These are phyloP conservation scores for Psidium guajava DNA, from an alignment of 345 rosid genomes.

Conservation along the genomic window DNA sequence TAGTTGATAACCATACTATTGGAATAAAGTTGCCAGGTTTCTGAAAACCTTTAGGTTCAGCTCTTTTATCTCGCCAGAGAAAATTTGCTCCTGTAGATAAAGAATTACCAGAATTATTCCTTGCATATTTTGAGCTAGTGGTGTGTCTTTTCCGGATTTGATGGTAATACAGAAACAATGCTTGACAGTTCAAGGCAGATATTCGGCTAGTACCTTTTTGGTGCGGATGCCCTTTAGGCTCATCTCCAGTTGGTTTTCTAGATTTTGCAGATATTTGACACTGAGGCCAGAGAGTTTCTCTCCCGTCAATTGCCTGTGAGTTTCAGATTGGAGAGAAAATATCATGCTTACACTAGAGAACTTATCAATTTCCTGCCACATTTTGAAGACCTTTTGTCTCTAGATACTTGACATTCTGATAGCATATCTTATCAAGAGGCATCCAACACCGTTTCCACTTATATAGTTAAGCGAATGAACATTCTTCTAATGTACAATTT, in stretches of 20 bases:
- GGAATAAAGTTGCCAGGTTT: not conserved
- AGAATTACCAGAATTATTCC: not conserved
- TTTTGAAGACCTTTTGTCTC: not conserved
- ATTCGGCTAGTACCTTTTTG: conserved; percentile 40
- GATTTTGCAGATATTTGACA: conserved; percentile 35
- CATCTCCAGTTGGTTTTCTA: conserved; percentile 46
- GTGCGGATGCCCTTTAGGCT: conserved; percentile 46
- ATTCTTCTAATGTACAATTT: not conserved
- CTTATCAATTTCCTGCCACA: not conserved
- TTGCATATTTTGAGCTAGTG: not conserved
- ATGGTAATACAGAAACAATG: not conserved
- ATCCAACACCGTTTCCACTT: not conserved
- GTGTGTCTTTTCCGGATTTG: not conserved
- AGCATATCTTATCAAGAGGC: not conserved
- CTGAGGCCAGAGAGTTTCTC: conserved; percentile 57
- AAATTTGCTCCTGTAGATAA: conserved; percentile 38
- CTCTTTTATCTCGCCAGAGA: conserved; percentile 54
- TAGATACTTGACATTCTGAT: not conserved
- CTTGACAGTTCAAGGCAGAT: not conserved
- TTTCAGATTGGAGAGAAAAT: not conserved
- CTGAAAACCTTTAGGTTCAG: conserved; percentile 38
- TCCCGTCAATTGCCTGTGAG: conserved; percentile 68
- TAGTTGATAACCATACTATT: not conserved
- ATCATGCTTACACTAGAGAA: not conserved
- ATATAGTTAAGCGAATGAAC: not conserved